These are phyloP conservation scores for Passalora sequoiae DNA, from an alignment of 2,329 filamentous ascomycete species.

Conservation along the genomic window DNA sequence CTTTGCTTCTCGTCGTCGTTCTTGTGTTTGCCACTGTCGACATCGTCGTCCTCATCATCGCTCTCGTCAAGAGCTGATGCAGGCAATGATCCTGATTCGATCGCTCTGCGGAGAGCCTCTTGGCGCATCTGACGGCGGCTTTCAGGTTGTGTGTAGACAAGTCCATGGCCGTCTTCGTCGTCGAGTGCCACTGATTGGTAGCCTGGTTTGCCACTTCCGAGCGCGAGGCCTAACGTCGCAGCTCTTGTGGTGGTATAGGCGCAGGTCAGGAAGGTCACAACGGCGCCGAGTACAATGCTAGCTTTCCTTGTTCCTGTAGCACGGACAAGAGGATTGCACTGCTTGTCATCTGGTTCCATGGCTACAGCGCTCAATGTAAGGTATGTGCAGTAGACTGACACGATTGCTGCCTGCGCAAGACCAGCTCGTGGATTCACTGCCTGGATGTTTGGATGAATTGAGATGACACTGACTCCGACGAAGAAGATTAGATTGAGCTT, in stretches of 20 bases:
- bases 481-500: slow-evolving; percentile 79
- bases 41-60: slow-evolving; percentile 61
- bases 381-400: slow-evolving; percentile 96
- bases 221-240: slow-evolving; percentile 79
- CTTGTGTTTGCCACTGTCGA: slow-evolving; percentile 52
- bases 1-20: slow-evolving; percentile 83
- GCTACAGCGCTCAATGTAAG: slow-evolving; percentile 96
- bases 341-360: slow-evolving; percentile 93
- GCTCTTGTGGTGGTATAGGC: slow-evolving; percentile 96
- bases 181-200: slow-evolving; percentile 61
- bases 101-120: slow-evolving; percentile 82
- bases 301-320: slow-evolving; percentile 84
- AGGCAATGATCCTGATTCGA: slow-evolving; percentile 86
- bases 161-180: slow-evolving; percentile 71
- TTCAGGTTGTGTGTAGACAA: slow-evolving; percentile 79
- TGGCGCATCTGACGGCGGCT: slow-evolving; percentile 84
- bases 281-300: slow-evolving; percentile 84
- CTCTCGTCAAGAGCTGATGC: slow-evolving; percentile 80
- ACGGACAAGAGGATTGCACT: slow-evolving; percentile 86
- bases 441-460: slow-evolving; percentile 84
- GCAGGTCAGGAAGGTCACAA: slow-evolving; percentile 93
- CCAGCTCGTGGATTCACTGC: slow-evolving; percentile 90
- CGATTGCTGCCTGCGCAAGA: slow-evolving; percentile 94
- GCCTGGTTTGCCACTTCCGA: slow-evolving; percentile 56
- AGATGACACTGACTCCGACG: slow-evolving; percentile 73